Evolutionary conservation across 2,329 filamentous ascomycete species (phyloP).

Genomic region (Fusarium kyushuense): DNA sequence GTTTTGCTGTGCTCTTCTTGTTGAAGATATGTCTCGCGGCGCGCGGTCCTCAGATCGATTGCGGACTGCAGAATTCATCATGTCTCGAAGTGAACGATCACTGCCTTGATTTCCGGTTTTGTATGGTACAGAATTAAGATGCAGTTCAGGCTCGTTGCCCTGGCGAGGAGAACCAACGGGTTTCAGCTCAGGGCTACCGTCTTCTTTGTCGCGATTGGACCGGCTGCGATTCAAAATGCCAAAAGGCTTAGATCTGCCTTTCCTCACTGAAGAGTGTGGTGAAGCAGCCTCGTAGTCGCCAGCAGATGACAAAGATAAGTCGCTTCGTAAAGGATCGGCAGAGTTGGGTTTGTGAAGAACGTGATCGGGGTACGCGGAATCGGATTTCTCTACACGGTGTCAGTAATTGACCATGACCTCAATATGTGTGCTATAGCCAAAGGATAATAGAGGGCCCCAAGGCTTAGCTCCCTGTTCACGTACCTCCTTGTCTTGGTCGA

Average conservation of each 20-base stretch:
- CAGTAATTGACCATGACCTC: conserved; percentile 36
- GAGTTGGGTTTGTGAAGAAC: conserved; percentile 56
- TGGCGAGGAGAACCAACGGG: conserved; percentile 42
- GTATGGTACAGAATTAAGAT: conserved; percentile 54
- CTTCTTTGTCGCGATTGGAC: conserved; percentile 65
- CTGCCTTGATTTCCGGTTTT: conserved; percentile 73
- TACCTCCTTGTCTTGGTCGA: conserved; percentile 52
- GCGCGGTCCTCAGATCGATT: conserved; percentile 80
- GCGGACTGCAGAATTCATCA: conserved; percentile 73
- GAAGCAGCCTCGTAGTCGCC: conserved; percentile 59
- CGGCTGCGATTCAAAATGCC: conserved; percentile 63
- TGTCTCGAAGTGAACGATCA: conserved; percentile 76
- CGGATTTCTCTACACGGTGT: conserved; percentile 42
- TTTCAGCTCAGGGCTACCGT: conserved; percentile 55
- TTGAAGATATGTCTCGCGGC: conserved; percentile 57
- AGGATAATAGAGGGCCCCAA: conserved; percentile 32
- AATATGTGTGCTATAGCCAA: conserved; percentile 29
- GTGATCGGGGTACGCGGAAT: conserved; percentile 48
- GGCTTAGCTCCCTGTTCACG: conserved; percentile 42
- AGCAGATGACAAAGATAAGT: conserved; percentile 64
- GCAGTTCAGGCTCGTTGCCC: conserved; percentile 46
- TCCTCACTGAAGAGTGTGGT: conserved; percentile 56
- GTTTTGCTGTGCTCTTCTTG: conserved; percentile 60
- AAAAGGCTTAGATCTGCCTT: conserved; percentile 68
- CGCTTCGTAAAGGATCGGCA: conserved; percentile 62